A percentile compares a stretch with the other conserved stretches of the same genome.
phyloP scores from a whole-genome alignment of 2,329 filamentous ascomycete genomes.

The Cercospora sp. region DNA sequence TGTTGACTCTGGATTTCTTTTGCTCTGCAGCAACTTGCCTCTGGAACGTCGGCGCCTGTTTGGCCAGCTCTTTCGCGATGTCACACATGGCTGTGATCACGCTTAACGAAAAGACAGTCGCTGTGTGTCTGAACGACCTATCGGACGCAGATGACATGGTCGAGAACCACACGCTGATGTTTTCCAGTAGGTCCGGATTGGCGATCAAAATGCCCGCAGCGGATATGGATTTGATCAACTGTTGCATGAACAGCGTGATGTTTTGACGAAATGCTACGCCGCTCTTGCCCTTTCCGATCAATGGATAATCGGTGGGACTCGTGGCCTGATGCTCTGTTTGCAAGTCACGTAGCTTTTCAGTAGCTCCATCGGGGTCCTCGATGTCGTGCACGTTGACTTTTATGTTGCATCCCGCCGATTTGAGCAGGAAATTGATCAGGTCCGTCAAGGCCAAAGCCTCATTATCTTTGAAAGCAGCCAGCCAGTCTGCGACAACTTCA shows the following conservation, averaged over 20 bases:
- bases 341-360: constrained; percentile 76
- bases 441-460: constrained; percentile 58
- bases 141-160: constrained; percentile 86
- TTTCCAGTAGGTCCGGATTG: constrained; percentile 76
- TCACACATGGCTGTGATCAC: constrained; percentile 76
- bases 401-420: constrained; percentile 75
- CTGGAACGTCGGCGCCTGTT: constrained; percentile 71
- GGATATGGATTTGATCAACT: constrained; percentile 74
- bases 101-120: constrained; percentile 78
- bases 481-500: constrained; percentile 59
- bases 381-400: constrained; percentile 81
- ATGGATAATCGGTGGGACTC: constrained; percentile 75
- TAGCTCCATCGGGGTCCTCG: constrained; percentile 82
- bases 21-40: constrained; percentile 78
- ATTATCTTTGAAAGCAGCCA: constrained; percentile 56
- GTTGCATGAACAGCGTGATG: constrained; percentile 75
- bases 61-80: constrained; percentile 68
- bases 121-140: constrained; percentile 90
- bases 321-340: constrained; percentile 84
- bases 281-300: constrained; percentile 78
- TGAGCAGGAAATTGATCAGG: constrained; percentile 62
- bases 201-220: constrained; percentile 79
- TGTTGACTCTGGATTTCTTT: constrained; percentile 72
- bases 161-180: constrained; percentile 83
- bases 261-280: constrained; percentile 72